Evolutionary conservation across 495 filamentous ascomycete species (phyloP).

Genomic region (Neurospora sp.): DNA sequence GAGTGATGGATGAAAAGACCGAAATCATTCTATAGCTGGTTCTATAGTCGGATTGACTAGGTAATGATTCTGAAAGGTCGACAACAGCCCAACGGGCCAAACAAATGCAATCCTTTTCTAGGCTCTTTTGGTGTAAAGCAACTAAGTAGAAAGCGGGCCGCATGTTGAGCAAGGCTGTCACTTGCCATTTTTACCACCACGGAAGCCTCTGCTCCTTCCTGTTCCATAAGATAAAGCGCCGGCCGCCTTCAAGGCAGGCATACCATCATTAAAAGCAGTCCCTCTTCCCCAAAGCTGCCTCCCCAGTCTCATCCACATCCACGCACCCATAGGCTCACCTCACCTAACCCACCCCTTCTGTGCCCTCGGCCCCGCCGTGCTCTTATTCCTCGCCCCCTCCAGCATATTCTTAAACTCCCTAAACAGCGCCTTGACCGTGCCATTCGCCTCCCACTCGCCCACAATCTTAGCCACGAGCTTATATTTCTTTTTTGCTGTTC

Average conservation of each 20-base stretch:
- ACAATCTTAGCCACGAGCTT: constrained; percentile 40
- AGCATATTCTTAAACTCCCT: constrained; percentile 26
- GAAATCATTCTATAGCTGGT: background rate
- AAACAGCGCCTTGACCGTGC: constrained; percentile 21
- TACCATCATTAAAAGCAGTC: background rate
- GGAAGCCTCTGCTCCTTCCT: background rate
- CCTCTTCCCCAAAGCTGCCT: background rate
- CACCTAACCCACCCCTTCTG: background rate
- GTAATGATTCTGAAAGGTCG: background rate
- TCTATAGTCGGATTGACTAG: background rate
- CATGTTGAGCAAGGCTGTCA: background rate
- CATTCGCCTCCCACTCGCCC: constrained; percentile 21
- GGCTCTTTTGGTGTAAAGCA: background rate
- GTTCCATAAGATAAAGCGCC: background rate
- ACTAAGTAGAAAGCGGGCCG: background rate
- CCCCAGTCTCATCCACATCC: background rate
- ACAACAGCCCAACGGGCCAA: background rate
- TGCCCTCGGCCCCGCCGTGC: constrained; percentile 11
- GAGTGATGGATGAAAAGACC: background rate
- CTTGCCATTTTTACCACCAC: background rate
- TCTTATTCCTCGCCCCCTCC: constrained; percentile 26
- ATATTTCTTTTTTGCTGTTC: constrained; percentile 37
- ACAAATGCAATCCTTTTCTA: background rate
- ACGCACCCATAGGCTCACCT: background rate
- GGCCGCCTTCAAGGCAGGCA: background rate